phyloP scores from a whole-genome alignment of 2,329 filamentous ascomycete genomes.

The Cercospora janseana region DNA sequence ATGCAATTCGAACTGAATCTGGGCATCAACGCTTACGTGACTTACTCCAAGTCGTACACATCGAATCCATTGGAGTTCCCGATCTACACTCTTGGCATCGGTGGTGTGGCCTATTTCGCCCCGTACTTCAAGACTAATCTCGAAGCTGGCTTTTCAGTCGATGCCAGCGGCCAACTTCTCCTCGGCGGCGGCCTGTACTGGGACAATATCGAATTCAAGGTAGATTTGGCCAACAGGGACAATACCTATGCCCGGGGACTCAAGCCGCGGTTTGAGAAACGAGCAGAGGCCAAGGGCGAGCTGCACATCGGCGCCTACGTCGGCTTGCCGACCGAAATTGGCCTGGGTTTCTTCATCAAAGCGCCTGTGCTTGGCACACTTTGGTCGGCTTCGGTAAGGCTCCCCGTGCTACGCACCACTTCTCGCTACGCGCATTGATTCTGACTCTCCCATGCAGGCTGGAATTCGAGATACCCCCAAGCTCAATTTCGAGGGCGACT shows the following conservation, averaged over 20 bases:
- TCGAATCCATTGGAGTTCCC: neutral
- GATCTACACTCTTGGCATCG: neutral
- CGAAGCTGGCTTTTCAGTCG: neutral
- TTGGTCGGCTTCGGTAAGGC: neutral
- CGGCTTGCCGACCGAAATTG: constrained; percentile 7
- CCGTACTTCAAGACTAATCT: constrained; percentile 3
- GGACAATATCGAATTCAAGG: constrained; percentile 6
- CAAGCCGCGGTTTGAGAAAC: neutral
- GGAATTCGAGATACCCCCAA: constrained; percentile 7
- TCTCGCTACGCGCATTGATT: neutral
- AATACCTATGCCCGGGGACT: neutral
- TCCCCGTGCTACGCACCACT: neutral
- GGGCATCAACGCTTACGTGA: neutral
- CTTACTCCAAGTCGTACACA: neutral
- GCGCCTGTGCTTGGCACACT: neutral
- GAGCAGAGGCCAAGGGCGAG: constrained; percentile 7
- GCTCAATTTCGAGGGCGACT: constrained; percentile 7
- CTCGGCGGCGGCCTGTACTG: constrained; percentile 7
- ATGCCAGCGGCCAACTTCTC: constrained; percentile 4
- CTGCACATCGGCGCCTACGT: neutral
- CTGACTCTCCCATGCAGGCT: neutral
- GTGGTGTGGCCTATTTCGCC: constrained; percentile 1
- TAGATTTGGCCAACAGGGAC: constrained; percentile 5
- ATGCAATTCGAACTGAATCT: neutral
- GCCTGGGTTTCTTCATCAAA: constrained; percentile 3